These are phyloP conservation scores for Entonaema liquescens DNA, from an alignment of 495 filamentous ascomycete species.

Conservation along the genomic window DNA sequence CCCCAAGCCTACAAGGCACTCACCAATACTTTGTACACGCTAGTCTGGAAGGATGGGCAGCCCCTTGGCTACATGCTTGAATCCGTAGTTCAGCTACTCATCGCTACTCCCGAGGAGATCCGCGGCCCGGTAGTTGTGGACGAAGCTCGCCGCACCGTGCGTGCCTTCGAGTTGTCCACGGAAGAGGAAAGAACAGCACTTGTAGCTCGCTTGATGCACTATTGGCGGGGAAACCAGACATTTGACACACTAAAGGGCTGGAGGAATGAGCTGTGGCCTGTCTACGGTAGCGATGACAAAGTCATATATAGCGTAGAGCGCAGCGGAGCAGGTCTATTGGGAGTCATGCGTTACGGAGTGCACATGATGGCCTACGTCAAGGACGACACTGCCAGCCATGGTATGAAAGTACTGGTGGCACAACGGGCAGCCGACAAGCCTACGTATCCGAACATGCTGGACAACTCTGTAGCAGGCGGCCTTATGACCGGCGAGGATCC, in stretches of 20 bases:
- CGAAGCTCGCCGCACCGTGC: constrained; percentile 56
- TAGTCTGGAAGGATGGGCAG: constrained; percentile 60
- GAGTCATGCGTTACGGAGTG: constrained; percentile 86
- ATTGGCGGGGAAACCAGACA: constrained; percentile 68
- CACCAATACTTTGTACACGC: constrained; percentile 61
- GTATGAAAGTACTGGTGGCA: constrained; percentile 85
- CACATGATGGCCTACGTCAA: constrained; percentile 83
- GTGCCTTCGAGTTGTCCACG: constrained; percentile 57
- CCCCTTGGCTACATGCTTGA: constrained; percentile 70
- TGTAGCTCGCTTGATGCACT: constrained; percentile 65
- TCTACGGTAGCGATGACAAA: constrained; percentile 72
- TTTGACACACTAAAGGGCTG: constrained; percentile 84
- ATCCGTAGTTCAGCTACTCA: constrained; percentile 64
- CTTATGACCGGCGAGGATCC: constrained; percentile 79
- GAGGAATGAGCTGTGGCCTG: constrained; percentile 87
- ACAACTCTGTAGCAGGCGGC: constrained; percentile 94
- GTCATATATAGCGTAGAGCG: constrained; percentile 82
- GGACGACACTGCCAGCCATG: constrained; percentile 58
- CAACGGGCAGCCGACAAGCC: constrained; percentile 77
- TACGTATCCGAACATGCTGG: constrained; percentile 86
- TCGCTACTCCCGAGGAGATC: constrained; percentile 55
- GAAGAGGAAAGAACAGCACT: constrained; percentile 66
- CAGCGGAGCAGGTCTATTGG: constrained; percentile 79
- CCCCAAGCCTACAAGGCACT: constrained; percentile 59
- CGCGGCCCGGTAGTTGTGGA: constrained; percentile 64